Percentiles rank a stretch among this genome's conserved stretches.
phyloP scores from a whole-genome alignment of 768 basidiomycete species.

The Mycena polygramma region DNA sequence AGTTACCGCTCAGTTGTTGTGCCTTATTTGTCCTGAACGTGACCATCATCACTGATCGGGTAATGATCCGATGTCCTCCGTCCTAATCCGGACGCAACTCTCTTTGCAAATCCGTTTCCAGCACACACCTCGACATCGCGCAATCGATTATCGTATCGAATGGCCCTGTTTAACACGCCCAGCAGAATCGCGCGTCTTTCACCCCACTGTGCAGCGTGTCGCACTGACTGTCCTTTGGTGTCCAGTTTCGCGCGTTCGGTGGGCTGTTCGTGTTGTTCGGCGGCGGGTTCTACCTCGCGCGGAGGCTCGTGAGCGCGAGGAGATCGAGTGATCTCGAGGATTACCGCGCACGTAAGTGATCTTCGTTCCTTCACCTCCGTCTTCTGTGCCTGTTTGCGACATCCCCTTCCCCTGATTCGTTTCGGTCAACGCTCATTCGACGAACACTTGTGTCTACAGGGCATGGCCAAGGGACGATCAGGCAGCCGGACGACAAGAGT shows the following conservation, averaged over 20 bases:
- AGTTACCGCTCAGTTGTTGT: too few relatives aligned
- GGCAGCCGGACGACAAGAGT: too few relatives aligned
- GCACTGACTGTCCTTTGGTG: not conserved
- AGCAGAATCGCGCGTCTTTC: slow-evolving; percentile 25
- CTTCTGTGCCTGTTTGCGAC: not conserved
- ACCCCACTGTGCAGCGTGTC: not conserved
- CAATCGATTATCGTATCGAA: not conserved
- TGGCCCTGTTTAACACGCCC: slow-evolving; percentile 27
- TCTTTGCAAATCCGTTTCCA: not conserved
- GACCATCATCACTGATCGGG: too few relatives aligned
- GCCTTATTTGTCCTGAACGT: too few relatives aligned
- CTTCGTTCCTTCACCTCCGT: not conserved
- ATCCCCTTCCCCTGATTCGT: not conserved
- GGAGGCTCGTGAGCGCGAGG: slow-evolving; percentile 21
- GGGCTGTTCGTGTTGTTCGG: slow-evolving; percentile 36
- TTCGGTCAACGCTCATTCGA: not conserved
- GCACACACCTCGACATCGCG: too few relatives aligned
- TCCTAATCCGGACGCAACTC: too few relatives aligned
- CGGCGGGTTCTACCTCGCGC: slow-evolving; percentile 31
- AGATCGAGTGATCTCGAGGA: slow-evolving; percentile 26
- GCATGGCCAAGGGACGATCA: too few relatives aligned
- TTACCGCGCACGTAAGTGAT: slow-evolving; percentile 16
- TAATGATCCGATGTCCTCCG: too few relatives aligned
- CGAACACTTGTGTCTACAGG: too few relatives aligned
- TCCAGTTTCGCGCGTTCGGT: slow-evolving; percentile 33